Base-by-base conservation (phyloP, 768 basidiomycete species). In the Galerina marginata region DNA sequence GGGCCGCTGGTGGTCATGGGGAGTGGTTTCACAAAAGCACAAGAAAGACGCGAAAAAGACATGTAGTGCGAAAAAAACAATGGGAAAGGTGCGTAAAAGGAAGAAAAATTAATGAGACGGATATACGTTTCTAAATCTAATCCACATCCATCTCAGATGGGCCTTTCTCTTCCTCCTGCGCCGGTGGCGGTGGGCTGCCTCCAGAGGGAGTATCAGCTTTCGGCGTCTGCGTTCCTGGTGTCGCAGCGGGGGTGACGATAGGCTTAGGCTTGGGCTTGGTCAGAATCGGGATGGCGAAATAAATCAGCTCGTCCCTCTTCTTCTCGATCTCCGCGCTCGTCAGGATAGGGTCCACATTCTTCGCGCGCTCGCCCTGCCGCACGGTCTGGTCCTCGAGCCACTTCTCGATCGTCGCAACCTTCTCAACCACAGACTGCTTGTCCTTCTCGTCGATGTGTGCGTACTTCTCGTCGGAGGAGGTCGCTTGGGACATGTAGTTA, bases 341-440 rank as follows among this genome's bases (percentile, higher is more conserved):
- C 74, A 99, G 75, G 60, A 93, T 85, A 25, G 95, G 90, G 72
- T 96, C 90, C 56, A 89, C 87, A 72, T 92, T 91, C 88, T 97
- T 96, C 73, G 90, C 78, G 56, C 89, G 81, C 82, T 99, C 96
- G 7, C 85, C 82, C 83, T 99, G 97, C 67, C 89, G 81, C 61
- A 86, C 89, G 60, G 87, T 86, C 82, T 92, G 86, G 81, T 99
- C 96, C 70, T 97, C 93, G 58, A 99, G 84, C 97, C 96, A 99
- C 78, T 97, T 92, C 77, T 94, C 90, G 40, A 90, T 80, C 9
- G 88, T 94, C 53, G 92, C 97, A 58, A 89, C 89, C 75, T 91
- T 92, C 79, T 99, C 97, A 67, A 98, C 83, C 64, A 95, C 87
- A 48, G 78, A 72, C 78, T 94, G 86, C 76, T 89, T 92, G 74